Evolutionary conservation across 352 stramenopile genomes (phyloP).

Genomic region (Globisporangium spiculum): DNA sequence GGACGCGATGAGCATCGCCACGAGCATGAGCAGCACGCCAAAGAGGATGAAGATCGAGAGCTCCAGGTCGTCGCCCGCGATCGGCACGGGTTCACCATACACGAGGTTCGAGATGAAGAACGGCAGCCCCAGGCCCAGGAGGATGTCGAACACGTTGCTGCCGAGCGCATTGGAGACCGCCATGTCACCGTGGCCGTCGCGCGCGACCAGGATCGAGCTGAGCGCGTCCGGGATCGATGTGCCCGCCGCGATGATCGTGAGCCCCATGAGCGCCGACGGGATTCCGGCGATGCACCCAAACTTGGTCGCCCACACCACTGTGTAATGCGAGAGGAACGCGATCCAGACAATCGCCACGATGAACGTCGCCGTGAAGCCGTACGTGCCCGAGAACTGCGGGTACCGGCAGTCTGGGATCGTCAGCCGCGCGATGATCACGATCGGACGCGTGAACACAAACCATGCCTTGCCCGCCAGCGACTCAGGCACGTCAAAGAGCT

Average conservation of each 20-base stretch:
- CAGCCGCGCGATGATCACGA: slow-evolving; percentile 57
- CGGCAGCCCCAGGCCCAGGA: slow-evolving; percentile 68
- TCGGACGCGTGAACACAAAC: slow-evolving; percentile 65
- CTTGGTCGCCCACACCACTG: slow-evolving; percentile 54
- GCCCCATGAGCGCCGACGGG: slow-evolving; percentile 68
- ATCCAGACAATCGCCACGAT: slow-evolving; percentile 73
- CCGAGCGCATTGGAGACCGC: slow-evolving; percentile 82
- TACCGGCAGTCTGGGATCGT: slow-evolving; percentile 77
- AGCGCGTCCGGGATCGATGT: slow-evolving; percentile 76
- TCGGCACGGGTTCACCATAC: slow-evolving; percentile 46
- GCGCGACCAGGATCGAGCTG: slow-evolving; percentile 75
- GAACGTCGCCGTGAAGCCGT: slow-evolving; percentile 55
- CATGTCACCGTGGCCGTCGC: slow-evolving; percentile 77
- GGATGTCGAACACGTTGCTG: slow-evolving; percentile 86
- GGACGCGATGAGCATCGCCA: slow-evolving; percentile 44
- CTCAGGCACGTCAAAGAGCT: slow-evolving; percentile 39
- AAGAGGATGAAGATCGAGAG: slow-evolving; percentile 68
- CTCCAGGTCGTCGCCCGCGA: slow-evolving; percentile 51
- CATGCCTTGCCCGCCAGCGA: slow-evolving; percentile 47
- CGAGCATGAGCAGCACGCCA: slow-evolving; percentile 51
- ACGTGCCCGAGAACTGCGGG: slow-evolving; percentile 41
- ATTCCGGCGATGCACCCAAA: slow-evolving; percentile 68
- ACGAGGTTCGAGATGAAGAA: slow-evolving; percentile 82
- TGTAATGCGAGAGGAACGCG: slow-evolving; percentile 69
- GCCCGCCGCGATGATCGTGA: slow-evolving; percentile 77